phyloP scores from a whole-genome alignment of 2,329 filamentous ascomycete species.

The Cladorrhinum sp. region DNA sequence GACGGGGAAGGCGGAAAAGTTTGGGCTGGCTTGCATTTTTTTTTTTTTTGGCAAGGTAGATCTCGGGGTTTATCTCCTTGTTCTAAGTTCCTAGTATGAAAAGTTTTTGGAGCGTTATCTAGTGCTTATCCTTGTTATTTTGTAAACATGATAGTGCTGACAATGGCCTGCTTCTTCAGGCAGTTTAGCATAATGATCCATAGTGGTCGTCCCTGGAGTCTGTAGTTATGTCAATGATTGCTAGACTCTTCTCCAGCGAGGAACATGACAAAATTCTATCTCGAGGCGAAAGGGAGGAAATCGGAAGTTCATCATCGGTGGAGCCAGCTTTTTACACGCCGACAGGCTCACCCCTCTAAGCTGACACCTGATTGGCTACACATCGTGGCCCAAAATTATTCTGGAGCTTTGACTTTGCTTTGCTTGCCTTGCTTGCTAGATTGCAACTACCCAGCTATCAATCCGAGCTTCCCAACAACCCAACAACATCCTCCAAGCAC shows the following conservation, averaged over 20 bases:
- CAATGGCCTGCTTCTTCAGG: background rate
- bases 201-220: too few species aligned
- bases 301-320: background rate
- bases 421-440: too few species aligned
- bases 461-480: too few species aligned
- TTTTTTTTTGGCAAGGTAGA: background rate
- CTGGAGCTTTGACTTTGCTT: background rate
- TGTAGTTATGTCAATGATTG: too few species aligned
- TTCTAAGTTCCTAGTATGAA: background rate
- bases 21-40: background rate
- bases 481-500: background rate
- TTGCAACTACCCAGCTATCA: too few species aligned
- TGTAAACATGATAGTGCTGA: background rate
- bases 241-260: too few species aligned
- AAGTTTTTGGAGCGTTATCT: background rate
- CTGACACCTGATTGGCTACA: conserved; percentile 19
- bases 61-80: background rate
- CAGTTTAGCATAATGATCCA: too few species aligned
- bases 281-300: too few species aligned
- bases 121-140: background rate
- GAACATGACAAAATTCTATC: too few species aligned
- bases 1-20: background rate
- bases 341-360: background rate
- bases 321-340: background rate
- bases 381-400: background rate